Conservation (phyloP, 2,329 filamentous ascomycete genomes). For the Gnomoniopsis smithogilvyi region DNA sequence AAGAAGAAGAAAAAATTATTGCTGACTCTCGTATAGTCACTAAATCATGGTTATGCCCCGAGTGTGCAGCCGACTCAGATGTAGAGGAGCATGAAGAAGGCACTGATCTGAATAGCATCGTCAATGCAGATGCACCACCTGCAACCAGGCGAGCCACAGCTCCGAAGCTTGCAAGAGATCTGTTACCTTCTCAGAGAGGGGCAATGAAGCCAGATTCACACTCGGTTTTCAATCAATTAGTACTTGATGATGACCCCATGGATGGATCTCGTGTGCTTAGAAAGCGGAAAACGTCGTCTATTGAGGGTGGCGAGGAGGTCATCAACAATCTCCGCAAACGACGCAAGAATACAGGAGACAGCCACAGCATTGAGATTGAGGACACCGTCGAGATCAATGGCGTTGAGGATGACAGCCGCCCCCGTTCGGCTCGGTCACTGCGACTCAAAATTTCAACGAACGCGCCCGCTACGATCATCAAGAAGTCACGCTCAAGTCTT, state of each 20-base stretch:
- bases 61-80: constrained; percentile 36
- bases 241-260: constrained; percentile 68
- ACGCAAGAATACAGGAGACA: constrained; percentile 45
- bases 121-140: constrained; percentile 34
- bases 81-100: constrained; percentile 27
- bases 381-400: constrained; percentile 22
- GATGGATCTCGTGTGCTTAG: constrained; percentile 75
- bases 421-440: constrained; percentile 54
- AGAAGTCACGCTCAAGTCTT: constrained; percentile 40
- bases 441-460: constrained; percentile 47
- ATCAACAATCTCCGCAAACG: constrained; percentile 52
- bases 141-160: constrained; percentile 53
- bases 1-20: background rate
- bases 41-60: constrained; percentile 49
- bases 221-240: constrained; percentile 72
- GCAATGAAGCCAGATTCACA: constrained; percentile 66
- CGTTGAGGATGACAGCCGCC: constrained; percentile 30
- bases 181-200: constrained; percentile 67
- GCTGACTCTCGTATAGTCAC: constrained; percentile 33
- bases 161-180: constrained; percentile 66
- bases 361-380: constrained; percentile 33
- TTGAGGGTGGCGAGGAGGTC: constrained; percentile 60
- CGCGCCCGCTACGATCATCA: constrained; percentile 38
- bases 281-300: constrained; percentile 79
- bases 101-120: constrained; percentile 25